Evolutionary conservation across 2,329 filamentous ascomycete species (phyloP).

Genomic region (Blastomyces silverae): DNA sequence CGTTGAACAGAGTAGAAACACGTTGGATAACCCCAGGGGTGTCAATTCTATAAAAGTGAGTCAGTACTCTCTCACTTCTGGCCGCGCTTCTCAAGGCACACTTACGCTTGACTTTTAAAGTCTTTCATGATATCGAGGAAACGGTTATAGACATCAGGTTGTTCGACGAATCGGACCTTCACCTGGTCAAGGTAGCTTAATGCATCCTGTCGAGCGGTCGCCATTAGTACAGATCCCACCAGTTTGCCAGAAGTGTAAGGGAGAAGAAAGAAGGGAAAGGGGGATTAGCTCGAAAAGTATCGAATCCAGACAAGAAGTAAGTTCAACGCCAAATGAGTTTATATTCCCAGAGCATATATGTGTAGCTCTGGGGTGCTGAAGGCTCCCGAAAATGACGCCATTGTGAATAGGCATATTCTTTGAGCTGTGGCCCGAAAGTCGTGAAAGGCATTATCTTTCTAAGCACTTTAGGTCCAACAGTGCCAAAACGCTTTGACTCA

Average conservation of each 20-base stretch:
- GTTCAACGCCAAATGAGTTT: not conserved
- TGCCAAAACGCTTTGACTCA: not conserved
- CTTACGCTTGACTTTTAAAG: slow-evolving; percentile 93
- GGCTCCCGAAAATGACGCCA: not conserved
- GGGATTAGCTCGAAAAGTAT: not conserved
- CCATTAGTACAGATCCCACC: slow-evolving; percentile 12
- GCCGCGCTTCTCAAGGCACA: slow-evolving; percentile 2
- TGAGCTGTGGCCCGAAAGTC: not conserved
- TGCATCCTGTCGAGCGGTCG: slow-evolving; percentile 58
- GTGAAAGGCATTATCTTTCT: not conserved
- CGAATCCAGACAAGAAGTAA: not conserved
- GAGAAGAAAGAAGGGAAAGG: not conserved
- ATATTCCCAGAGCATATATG: not conserved
- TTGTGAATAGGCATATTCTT: slow-evolving; percentile 8
- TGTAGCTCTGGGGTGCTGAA: not conserved
- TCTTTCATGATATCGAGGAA: slow-evolving; percentile 99
- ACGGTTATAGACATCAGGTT: slow-evolving; percentile 93
- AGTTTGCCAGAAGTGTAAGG: not conserved
- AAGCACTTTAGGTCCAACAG: not conserved
- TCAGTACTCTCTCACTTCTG: slow-evolving; percentile 21
- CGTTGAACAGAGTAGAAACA: slow-evolving; percentile 90
- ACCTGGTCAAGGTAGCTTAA: slow-evolving; percentile 97
- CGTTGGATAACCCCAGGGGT: slow-evolving; percentile 96
- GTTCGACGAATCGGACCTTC: slow-evolving; percentile 94
- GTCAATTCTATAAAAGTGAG: slow-evolving; percentile 58